A percentile compares a stretch with the other conserved stretches of the same genome.
Conservation (phyloP, 768 basidiomycete genomes). For the Leccinum aurantiacum region DNA sequence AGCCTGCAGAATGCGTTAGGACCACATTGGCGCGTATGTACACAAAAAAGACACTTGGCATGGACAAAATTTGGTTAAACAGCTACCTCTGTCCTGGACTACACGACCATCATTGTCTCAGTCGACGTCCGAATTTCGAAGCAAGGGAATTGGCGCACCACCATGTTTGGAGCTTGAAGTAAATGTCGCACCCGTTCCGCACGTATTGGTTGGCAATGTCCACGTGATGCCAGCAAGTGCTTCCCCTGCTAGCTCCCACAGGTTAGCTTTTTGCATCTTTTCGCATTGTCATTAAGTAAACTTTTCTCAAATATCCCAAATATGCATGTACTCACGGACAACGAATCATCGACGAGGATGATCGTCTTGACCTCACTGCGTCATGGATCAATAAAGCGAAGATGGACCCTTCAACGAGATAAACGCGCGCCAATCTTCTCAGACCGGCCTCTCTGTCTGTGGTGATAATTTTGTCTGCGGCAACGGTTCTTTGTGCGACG, state of each 20-base stretch:
- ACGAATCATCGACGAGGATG: constrained; percentile 40
- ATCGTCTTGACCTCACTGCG: constrained; percentile 40
- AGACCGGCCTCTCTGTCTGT: constrained; percentile 20
- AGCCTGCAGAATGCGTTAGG: constrained; percentile 12
- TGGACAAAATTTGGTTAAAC: constrained; percentile 26
- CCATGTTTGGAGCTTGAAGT: constrained; percentile 35
- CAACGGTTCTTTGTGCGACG: too few species aligned
- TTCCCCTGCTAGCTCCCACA: constrained; percentile 41
- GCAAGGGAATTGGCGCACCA: constrained; percentile 3
- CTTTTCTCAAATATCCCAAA: too few species aligned
- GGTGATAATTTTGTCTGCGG: too few species aligned
- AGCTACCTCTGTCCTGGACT: constrained; percentile 27
- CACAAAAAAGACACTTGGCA: constrained; percentile 13
- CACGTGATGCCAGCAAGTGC: constrained; percentile 41
- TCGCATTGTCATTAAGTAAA: neutral
- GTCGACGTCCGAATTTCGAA: neutral
- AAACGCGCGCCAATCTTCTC: constrained; percentile 29
- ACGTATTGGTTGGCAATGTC: constrained; percentile 35
- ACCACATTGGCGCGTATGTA: neutral
- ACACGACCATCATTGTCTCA: neutral
- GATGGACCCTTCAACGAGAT: neutral
- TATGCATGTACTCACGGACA: constrained; percentile 30
- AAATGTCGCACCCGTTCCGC: constrained; percentile 39
- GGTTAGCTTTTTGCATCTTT: constrained; percentile 40
- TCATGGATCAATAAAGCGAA: constrained; percentile 1